These are phyloP conservation scores for Venturia carpophila DNA, from an alignment of 2,329 filamentous ascomycete species.

Conservation along the genomic window DNA sequence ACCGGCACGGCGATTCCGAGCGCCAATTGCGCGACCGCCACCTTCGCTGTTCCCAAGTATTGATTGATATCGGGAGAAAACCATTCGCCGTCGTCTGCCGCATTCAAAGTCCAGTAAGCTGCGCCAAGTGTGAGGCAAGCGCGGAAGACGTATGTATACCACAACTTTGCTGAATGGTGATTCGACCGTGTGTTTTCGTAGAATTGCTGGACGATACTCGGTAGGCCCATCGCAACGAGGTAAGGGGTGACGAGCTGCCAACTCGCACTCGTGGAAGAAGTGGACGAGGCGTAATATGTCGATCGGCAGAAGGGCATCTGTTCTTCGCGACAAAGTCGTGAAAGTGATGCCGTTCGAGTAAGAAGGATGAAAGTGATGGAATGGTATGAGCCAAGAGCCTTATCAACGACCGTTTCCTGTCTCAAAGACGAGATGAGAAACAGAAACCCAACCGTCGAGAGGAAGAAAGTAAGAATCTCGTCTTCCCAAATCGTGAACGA, in stretches of 20 bases:
- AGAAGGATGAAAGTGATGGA: constrained; percentile 75
- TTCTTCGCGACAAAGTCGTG: constrained; percentile 89
- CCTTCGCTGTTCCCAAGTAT: constrained; percentile 63
- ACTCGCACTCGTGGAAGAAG: constrained; percentile 82
- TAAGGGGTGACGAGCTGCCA: constrained; percentile 85
- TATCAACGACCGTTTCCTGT: constrained; percentile 57
- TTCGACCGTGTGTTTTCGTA: constrained; percentile 78
- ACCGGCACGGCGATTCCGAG: constrained; percentile 75
- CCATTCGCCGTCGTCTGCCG: constrained; percentile 82
- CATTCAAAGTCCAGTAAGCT: constrained; percentile 80
- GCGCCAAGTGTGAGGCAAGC: constrained; percentile 67
- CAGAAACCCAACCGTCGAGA: constrained; percentile 77
- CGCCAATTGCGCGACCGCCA: constrained; percentile 70
- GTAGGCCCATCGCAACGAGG: constrained; percentile 61
- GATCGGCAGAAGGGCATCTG: constrained; percentile 96
- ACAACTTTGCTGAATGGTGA: constrained; percentile 73
- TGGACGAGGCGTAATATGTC: constrained; percentile 88
- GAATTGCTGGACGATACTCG: constrained; percentile 69
- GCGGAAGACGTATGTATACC: constrained; percentile 76
- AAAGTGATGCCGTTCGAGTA: constrained; percentile 73
- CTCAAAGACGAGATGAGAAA: constrained; percentile 67
- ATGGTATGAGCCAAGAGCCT: constrained; percentile 73
- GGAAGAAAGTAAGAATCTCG: constrained; percentile 83
- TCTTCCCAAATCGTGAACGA: constrained; percentile 99
- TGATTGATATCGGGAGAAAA: constrained; percentile 50